phyloP scores from a whole-genome alignment of 345 rosid genomes.

The Schrenkiella parvula region DNA sequence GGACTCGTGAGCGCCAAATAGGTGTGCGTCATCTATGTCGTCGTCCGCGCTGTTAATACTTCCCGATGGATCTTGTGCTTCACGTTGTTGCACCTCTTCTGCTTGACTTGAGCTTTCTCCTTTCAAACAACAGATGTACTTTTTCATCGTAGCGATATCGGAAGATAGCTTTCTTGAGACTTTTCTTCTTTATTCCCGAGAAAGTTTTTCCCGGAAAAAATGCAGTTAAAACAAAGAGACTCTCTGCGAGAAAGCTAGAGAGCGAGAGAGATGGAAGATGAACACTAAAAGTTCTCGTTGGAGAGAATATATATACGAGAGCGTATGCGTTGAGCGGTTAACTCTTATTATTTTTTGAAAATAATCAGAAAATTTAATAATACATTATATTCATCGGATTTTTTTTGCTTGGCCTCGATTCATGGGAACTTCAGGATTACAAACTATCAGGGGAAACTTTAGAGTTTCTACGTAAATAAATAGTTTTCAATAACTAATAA shows the following conservation, averaged over 20 bases:
- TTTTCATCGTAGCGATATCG: not conserved
- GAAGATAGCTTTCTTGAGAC: constrained; percentile 1
- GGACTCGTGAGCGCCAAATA: not conserved
- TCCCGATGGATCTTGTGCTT: not conserved
- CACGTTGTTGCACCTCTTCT: not conserved
- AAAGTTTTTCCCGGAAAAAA: constrained; percentile 1
- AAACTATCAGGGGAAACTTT: no score
- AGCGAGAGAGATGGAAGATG: not conserved
- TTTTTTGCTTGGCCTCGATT: not conserved
- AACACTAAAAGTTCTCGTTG: not conserved
- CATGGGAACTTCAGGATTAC: not conserved
- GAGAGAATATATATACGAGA: not conserved
- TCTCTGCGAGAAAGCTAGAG: constrained; percentile 1
- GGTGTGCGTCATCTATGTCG: not conserved
- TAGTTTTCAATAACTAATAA: not conserved
- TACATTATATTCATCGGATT: not conserved
- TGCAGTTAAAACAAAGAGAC: constrained; percentile 5
- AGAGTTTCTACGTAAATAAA: not conserved
- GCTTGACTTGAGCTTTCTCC: not conserved
- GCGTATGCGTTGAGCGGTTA: not conserved
- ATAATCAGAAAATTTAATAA: not conserved
- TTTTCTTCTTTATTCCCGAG: not conserved
- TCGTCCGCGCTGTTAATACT: not conserved
- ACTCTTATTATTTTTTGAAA: not conserved
- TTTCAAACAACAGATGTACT: not conserved